Evolutionary conservation across 163 green algal species (phyloP), one percentile per base, ranked within the genome.

Genomic region (Prototheca cutis): DNA sequence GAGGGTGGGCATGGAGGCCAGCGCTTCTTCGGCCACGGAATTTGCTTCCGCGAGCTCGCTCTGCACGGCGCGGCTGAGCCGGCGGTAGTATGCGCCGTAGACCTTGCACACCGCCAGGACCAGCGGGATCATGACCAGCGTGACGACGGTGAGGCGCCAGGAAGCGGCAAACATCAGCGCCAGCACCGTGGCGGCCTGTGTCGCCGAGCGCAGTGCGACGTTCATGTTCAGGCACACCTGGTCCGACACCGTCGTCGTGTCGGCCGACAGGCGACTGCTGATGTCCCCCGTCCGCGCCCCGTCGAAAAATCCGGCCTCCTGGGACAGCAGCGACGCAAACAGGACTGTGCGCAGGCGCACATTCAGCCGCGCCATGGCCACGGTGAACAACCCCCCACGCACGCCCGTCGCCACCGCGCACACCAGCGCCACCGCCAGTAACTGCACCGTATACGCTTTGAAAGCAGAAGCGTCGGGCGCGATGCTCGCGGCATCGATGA

Each of bases 291-390:
- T 88, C 27, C 78, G 72, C 15, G 72, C 79, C 6, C 36, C 75
- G 75, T 95, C 88, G 57, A 89, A 95, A 67, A 90, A 95, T 0
- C 65, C 82, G 8, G 87, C 75, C 45, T 95, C 88, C 79, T 96
- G 87, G 7, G 61, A 18, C 55, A 93, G 62, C 40, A 88, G 73
- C 3, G 77, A 66, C n/a, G 63, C 49, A 59, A 91, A 86, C 2
- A 95, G 80, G 8, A 29, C 6, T 36, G 56, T 73, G n/a, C 87
- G 71, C n/a, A 91, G 61, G 36, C 87, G 71, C 33, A 90, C 69
- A 49, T 95, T 93, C n/a, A 95, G 72, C 8, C 78, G 68, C 23
- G 68, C 78, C 71, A 84, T 88, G 33, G 56, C 65, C 6, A 89
- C 48, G 0, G 76, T 89, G 75, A 95, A 95, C 23, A 94, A 63